Base-by-base conservation (phyloP, 495 filamentous ascomycete species). In the Lichenothelia convexa region DNA sequence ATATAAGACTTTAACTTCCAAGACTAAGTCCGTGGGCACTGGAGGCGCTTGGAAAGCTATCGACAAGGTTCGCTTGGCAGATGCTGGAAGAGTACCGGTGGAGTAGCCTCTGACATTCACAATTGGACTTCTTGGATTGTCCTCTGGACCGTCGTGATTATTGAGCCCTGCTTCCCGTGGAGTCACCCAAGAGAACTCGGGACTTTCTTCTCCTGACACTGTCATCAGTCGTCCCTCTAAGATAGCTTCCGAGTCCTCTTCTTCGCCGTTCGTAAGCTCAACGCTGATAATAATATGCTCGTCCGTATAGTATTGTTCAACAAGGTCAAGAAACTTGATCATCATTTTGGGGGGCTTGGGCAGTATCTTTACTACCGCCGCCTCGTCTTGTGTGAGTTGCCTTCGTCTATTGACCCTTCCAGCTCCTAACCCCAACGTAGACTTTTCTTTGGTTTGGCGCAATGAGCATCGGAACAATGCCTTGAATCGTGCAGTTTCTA, bases 291-390 rank as follows among this genome's bases (percentile, higher is more conserved):
- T 47, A 27, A 93, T 64, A 1, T 57, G 49, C 56, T 99, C 89
- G 48, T 87, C 75, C 2, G 75, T 76, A 47, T 92, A 95, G 54
- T 89, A 91, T 21, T 78, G 71, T 17, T 70, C 61, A 38, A 62
- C 60, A 31, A 77, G 55, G 31, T 70, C 64, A 2, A 66, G 59
- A 16, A 79, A 54, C 18, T 60, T 64, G 22, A 95, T 67, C 41
- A 79, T 71, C 56, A 99, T 75, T 51, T 94, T 95, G 0, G 89
- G 89, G 27, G 89, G 89, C 49, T 89, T 79, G 3, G 87, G 89
- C 38, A 83, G 62, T 22, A 95, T 73, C 32, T 68, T 79, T 21
- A 78, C 64, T 43, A 57, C 43, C 13, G 62, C 59, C 8, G 67
- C 59, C 23, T 68, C 59, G 18, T 46, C 41, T 27, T 66, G 57